phyloP scores from a whole-genome alignment of 495 filamentous ascomycete genomes.

The Letharia lupina region DNA sequence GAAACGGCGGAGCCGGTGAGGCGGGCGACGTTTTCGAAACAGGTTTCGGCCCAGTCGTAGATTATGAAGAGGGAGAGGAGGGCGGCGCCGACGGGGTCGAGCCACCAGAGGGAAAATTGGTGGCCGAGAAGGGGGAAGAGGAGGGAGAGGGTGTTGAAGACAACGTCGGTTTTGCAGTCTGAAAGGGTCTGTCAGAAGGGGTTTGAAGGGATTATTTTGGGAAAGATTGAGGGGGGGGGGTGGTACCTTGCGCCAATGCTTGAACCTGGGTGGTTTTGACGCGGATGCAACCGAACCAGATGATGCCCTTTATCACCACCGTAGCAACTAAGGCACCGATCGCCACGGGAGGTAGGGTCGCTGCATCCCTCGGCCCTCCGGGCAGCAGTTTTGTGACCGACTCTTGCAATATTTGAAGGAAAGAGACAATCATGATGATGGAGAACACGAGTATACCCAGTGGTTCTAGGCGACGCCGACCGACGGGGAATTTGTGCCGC shows the following conservation, averaged over 20 bases:
- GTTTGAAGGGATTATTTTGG: not conserved
- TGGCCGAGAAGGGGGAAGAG: constrained; percentile 49
- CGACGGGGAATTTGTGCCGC: constrained; percentile 70
- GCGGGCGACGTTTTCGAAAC: constrained; percentile 68
- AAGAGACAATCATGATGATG: constrained; percentile 78
- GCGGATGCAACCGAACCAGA: constrained; percentile 81
- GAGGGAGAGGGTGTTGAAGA: constrained; percentile 89
- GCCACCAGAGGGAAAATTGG: constrained; percentile 67
- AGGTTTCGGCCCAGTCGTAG: constrained; percentile 71
- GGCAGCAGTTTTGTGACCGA: constrained; percentile 61
- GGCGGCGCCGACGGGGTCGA: constrained; percentile 76
- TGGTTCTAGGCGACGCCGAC: constrained; percentile 66
- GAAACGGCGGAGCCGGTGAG: constrained; percentile 76
- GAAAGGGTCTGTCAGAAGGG: not conserved
- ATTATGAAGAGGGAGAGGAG: constrained; percentile 79
- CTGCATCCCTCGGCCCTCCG: constrained; percentile 37
- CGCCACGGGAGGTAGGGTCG: constrained; percentile 32
- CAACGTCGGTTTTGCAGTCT: constrained; percentile 55
- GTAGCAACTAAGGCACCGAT: constrained; percentile 74
- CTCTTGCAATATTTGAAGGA: constrained; percentile 71
- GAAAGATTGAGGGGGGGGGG: constrained; percentile 16
- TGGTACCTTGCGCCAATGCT: constrained; percentile 59
- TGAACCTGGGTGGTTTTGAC: constrained; percentile 86
- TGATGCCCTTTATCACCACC: constrained; percentile 67
- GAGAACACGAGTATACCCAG: constrained; percentile 71